Conservation (phyloP, 2,329 filamentous ascomycete species). For the Xylaria digitata region DNA sequence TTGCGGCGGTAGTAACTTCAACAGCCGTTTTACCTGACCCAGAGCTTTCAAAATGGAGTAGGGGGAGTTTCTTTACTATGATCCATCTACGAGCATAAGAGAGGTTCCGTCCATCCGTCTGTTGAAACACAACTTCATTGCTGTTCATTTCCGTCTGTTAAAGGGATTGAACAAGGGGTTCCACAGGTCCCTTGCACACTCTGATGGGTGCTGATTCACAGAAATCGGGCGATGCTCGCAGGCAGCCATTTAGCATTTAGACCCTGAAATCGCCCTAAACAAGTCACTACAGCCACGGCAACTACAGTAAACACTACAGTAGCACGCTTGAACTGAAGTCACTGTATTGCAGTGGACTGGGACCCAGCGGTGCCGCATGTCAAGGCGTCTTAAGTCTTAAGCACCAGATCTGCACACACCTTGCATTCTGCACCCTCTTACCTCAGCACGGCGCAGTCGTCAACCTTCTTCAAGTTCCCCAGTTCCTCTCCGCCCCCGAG, state of each 20-base stretch:
- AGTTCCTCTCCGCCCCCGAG: slow-evolving; percentile 12
- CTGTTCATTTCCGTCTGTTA: slow-evolving; percentile 13
- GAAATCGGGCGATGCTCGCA: slow-evolving; percentile 16
- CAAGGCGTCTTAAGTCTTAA: not conserved
- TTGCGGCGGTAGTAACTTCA: not conserved
- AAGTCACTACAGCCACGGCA: slow-evolving; percentile 1
- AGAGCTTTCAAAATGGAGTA: not conserved
- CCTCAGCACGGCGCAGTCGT: slow-evolving; percentile 7
- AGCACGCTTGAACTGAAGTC: slow-evolving; percentile 14
- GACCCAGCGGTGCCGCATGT: not conserved
- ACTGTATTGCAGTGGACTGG: not conserved
- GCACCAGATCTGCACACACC: slow-evolving; percentile 1
- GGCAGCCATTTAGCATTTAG: slow-evolving; percentile 13
- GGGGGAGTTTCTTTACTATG: slow-evolving; percentile 16
- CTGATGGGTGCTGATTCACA: not conserved
- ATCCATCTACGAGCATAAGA: not conserved
- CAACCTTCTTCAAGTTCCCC: slow-evolving; percentile 16
- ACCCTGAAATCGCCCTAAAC: slow-evolving; percentile 11
- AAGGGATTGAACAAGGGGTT: slow-evolving; percentile 25
- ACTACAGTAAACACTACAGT: not conserved
- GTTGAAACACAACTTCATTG: slow-evolving; percentile 24
- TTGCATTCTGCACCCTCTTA: slow-evolving; percentile 13
- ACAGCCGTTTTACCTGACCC: not conserved
- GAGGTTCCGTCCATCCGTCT: not conserved
- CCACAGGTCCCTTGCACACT: slow-evolving; percentile 20